Evolutionary conservation across 768 basidiomycete species (phyloP).

Genomic region (Russula emetica): DNA sequence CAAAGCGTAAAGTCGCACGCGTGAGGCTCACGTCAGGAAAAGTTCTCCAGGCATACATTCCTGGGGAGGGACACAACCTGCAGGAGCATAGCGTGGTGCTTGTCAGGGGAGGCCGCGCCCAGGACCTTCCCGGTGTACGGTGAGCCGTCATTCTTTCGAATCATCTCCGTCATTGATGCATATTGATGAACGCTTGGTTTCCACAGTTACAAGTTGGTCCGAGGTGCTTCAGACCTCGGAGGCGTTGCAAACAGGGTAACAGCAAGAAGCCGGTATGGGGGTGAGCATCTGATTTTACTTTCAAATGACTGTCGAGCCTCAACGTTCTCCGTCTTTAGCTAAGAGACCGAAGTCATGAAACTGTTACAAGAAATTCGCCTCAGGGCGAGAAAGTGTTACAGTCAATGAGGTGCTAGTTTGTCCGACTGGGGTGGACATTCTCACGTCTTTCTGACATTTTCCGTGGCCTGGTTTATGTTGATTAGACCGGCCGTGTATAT

Average conservation of each 20-base stretch:
- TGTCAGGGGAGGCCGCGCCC: slow-evolving; percentile 90
- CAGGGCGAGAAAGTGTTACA: neutral
- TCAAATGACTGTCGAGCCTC: neutral
- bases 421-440: neutral
- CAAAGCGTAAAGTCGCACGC: slow-evolving; percentile 93
- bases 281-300: slow-evolving; percentile 40
- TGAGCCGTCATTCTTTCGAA: slow-evolving; percentile 37
- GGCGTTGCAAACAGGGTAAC: slow-evolving; percentile 81
- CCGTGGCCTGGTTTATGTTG: neutral
- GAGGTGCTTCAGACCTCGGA: slow-evolving; percentile 87
- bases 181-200: neutral
- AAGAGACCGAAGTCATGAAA: slow-evolving; percentile 22
- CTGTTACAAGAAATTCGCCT: neutral
- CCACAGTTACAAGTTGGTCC: slow-evolving; percentile 86
- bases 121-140: slow-evolving; percentile 98
- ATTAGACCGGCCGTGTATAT: neutral
- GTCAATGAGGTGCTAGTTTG: neutral
- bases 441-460: neutral
- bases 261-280: slow-evolving; percentile 88
- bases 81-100: slow-evolving; percentile 97
- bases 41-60: slow-evolving; percentile 88
- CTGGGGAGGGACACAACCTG: slow-evolving; percentile 95
- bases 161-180: neutral
- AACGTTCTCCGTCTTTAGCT: slow-evolving; percentile 1
- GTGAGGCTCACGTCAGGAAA: slow-evolving; percentile 89